Evolutionary conservation across 768 basidiomycete genomes (phyloP).

Genomic region (Podaxis sp.): DNA sequence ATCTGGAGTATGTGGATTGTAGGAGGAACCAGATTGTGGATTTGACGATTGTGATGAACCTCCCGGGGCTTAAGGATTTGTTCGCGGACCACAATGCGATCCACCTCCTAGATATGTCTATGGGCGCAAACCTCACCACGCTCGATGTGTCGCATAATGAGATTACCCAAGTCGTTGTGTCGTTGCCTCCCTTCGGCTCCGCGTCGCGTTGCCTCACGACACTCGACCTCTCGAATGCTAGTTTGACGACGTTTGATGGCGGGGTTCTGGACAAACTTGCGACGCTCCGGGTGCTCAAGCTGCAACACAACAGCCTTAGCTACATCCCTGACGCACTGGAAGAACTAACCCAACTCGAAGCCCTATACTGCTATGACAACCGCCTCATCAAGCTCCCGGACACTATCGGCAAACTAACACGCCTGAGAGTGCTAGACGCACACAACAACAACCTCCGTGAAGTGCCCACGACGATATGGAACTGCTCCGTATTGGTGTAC

Average conservation of each 20-base stretch:
- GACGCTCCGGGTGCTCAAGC: slow-evolving; percentile 66
- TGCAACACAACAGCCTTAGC: slow-evolving; percentile 88
- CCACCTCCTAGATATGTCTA: slow-evolving; percentile 75
- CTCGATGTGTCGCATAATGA: slow-evolving; percentile 88
- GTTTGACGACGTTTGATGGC: slow-evolving; percentile 73
- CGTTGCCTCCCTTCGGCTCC: slow-evolving; percentile 43
- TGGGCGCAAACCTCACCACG: slow-evolving; percentile 62
- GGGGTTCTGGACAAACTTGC: slow-evolving; percentile 69
- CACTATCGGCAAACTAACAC: slow-evolving; percentile 73
- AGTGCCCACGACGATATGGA: slow-evolving; percentile 80
- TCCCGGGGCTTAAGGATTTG: slow-evolving; percentile 69
- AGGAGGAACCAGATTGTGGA: slow-evolving; percentile 83
- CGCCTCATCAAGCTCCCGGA: slow-evolving; percentile 73
- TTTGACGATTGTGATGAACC: slow-evolving; percentile 61
- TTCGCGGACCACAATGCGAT: slow-evolving; percentile 83
- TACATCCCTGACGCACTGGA: slow-evolving; percentile 83
- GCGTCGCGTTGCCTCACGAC: slow-evolving; percentile 42
- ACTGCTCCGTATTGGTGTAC: slow-evolving; percentile 65
- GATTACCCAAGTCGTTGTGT: slow-evolving; percentile 73
- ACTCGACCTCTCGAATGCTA: slow-evolving; percentile 20
- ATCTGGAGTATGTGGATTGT: slow-evolving; percentile 76
- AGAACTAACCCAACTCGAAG: slow-evolving; percentile 65
- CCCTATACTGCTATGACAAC: slow-evolving; percentile 90
- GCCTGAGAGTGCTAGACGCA: slow-evolving; percentile 75
- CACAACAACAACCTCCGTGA: slow-evolving; percentile 88